These are phyloP conservation scores for Dovyalis caffra DNA, from an alignment of 345 rosid genomes.

Conservation along the genomic window DNA sequence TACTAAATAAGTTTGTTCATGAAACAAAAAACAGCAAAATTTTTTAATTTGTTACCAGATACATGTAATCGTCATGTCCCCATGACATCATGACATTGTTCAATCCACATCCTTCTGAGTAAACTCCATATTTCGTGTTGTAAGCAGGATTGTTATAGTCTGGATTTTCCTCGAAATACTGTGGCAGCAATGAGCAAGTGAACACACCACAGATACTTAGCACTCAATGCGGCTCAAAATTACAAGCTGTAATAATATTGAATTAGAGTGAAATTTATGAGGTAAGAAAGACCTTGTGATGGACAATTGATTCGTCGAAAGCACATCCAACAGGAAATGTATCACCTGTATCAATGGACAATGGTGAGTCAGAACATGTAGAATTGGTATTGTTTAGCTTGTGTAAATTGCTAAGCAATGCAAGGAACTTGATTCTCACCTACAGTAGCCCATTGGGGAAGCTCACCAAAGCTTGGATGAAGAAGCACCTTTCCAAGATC, in stretches of 20 bases:
- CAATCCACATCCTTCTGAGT: constrained; percentile 56
- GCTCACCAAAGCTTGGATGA: constrained; percentile 70
- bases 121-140: constrained; percentile 54
- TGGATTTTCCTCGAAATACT: constrained; percentile 62
- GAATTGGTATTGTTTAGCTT: too few relatives aligned
- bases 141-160: constrained; percentile 47
- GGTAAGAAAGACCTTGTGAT: constrained; percentile 57
- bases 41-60: constrained; percentile 35
- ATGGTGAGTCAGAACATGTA: too few relatives aligned
- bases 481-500: constrained; percentile 89
- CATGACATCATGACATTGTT: constrained; percentile 61
- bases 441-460: constrained; percentile 93
- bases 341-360: constrained; percentile 43
- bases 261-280: neutral
- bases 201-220: too few relatives aligned
- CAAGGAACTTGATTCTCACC: too few relatives aligned
- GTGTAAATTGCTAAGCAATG: neutral
- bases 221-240: too few relatives aligned
- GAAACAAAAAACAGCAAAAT: neutral
- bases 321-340: too few relatives aligned
- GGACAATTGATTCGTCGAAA: constrained; percentile 72
- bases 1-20: neutral
- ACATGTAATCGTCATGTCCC: constrained; percentile 80
- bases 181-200: neutral
- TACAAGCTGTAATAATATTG: neutral